Evolutionary conservation across 208 protist species (phyloP).

Genomic region (Crithidia bombi): DNA sequence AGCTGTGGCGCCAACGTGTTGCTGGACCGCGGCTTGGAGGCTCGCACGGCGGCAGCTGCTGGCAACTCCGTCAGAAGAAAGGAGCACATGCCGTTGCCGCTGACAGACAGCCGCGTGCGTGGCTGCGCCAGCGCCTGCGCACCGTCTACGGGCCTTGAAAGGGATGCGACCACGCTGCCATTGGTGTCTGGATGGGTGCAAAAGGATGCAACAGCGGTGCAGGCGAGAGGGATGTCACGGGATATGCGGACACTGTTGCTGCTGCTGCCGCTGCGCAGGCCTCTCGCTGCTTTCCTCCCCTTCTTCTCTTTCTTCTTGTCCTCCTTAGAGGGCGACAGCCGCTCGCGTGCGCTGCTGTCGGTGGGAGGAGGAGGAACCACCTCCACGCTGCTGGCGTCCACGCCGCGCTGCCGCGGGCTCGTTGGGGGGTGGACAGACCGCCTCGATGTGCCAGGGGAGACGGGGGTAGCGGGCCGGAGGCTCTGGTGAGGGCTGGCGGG

Average conservation of each 20-base stretch:
- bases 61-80: background rate
- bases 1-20: background rate
- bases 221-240: background rate
- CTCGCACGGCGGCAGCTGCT: background rate
- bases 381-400: too few relatives aligned
- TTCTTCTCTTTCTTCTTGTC: slow-evolving; percentile 1
- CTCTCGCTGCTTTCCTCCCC: background rate
- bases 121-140: background rate
- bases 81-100: background rate
- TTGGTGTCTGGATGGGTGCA: background rate
- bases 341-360: background rate
- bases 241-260: slow-evolving; percentile 4
- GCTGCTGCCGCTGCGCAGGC: background rate
- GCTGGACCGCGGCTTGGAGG: background rate
- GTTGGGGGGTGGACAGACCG: too few relatives aligned
- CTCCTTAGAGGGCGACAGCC: background rate
- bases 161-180: background rate
- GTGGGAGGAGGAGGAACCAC: too few relatives aligned
- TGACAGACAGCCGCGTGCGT: background rate
- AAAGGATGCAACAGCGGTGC: slow-evolving; percentile 1
- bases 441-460: background rate
- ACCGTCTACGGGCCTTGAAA: background rate
- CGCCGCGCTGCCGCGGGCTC: too few relatives aligned
- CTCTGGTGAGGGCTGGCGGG: background rate
- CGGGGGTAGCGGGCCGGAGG: background rate